Percentiles rank a stretch among this genome's conserved stretches.
Conservation (phyloP, 495 filamentous ascomycete genomes). For the Penicillium simplicissimum region DNA sequence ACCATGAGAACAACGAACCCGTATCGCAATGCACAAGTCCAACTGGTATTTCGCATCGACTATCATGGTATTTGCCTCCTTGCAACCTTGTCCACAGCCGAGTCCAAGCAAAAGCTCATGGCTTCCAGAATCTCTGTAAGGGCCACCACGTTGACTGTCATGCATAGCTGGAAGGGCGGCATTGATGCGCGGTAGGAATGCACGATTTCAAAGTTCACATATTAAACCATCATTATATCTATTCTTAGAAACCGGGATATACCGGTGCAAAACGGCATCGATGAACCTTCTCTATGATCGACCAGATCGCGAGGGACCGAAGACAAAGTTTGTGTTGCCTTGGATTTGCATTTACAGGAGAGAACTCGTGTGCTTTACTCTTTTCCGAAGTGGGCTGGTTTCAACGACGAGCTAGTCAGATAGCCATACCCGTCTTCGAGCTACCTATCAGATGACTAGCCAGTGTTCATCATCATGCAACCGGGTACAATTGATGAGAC, state of each 20-base stretch:
- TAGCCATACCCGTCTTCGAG: too few species aligned
- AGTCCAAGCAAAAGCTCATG: neutral
- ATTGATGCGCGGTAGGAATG: neutral
- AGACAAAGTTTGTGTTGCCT: neutral
- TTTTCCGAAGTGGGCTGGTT: too few species aligned
- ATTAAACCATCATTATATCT: neutral
- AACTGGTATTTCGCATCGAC: neutral
- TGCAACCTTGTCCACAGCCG: too few species aligned
- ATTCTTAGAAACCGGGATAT: neutral
- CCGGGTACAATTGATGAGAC: neutral
- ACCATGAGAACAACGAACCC: neutral
- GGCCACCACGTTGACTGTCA: neutral
- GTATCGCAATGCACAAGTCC: neutral
- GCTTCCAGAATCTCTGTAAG: neutral
- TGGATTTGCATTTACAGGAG: too few species aligned
- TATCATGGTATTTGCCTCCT: neutral
- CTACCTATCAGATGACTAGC: too few species aligned
- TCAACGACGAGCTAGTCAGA: too few species aligned
- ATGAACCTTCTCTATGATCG: neutral
- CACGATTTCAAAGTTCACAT: neutral
- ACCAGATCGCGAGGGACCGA: neutral
- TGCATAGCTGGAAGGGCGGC: neutral
- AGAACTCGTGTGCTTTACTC: too few species aligned
- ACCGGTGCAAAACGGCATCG: neutral
- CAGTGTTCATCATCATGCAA: neutral